phyloP scores from a whole-genome alignment of 2,329 filamentous ascomycete genomes.

The Penicillium digitatum region DNA sequence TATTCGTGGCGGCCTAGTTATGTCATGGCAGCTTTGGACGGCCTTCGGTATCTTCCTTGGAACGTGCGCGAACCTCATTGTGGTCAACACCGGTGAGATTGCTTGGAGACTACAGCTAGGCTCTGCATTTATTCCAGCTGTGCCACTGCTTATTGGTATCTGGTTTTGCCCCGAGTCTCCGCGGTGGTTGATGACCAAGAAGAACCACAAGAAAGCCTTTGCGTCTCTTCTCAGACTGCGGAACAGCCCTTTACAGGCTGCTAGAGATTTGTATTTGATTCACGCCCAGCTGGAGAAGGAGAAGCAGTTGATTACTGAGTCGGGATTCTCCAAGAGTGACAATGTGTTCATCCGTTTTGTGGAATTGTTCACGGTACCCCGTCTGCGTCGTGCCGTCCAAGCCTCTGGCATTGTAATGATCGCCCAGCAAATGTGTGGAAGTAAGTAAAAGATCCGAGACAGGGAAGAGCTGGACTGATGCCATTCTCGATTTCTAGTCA shows the following conservation, averaged over 20 bases:
- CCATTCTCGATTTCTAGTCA: slow-evolving; percentile 19
- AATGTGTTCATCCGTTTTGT: slow-evolving; percentile 19
- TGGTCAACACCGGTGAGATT: slow-evolving; percentile 37
- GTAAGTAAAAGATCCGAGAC: slow-evolving; percentile 12
- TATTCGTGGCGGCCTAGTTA: slow-evolving; percentile 54
- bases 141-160: slow-evolving; percentile 46
- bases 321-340: slow-evolving; percentile 9
- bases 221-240: slow-evolving; percentile 35
- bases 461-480: neutral
- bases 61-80: slow-evolving; percentile 41
- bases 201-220: slow-evolving; percentile 28
- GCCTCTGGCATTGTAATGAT: slow-evolving; percentile 30
- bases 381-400: slow-evolving; percentile 25
- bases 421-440: slow-evolving; percentile 31
- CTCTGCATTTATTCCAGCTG: slow-evolving; percentile 47
- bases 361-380: slow-evolving; percentile 20
- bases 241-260: slow-evolving; percentile 34
- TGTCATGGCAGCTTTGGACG: slow-evolving; percentile 54
- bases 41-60: slow-evolving; percentile 43
- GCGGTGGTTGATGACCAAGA: slow-evolving; percentile 39
- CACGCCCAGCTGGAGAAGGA: slow-evolving; percentile 31
- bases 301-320: slow-evolving; percentile 12
- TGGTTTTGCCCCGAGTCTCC: slow-evolving; percentile 43
- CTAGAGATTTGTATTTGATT: slow-evolving; percentile 33
- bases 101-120: slow-evolving; percentile 48